Evolutionary conservation across 108 stramenopile genomes (phyloP), one percentile per base, ranked within the genome.

Genomic region (Skeletonema menzelii): DNA sequence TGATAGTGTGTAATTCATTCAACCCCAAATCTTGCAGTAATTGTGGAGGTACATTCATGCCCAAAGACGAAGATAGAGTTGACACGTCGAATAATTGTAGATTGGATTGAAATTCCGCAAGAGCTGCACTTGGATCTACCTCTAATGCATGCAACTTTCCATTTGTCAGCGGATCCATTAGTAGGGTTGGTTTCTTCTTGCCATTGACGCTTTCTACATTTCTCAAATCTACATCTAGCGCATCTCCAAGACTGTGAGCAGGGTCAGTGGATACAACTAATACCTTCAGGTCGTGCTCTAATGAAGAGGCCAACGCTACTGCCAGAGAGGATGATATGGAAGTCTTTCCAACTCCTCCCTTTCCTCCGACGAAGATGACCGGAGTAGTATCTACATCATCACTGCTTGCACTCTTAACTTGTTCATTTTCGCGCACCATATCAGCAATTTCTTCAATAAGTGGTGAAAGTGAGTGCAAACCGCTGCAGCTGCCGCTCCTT

Each of bases 231-330:
- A 84, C 85, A 75, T 92, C 92, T 47, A 96, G 66, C 10, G 98
- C 98, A 85, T 98, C 98, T 2, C 95, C 95, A 55, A 98, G 69
- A 10, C 91, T 93, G 83, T 98, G 98, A 7, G 98, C 98, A n/a
- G 98, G 98, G 68, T 98, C 98, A 2, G 98, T 98, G 2, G 94
- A 95, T n/a, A 98, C 93, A 19, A 98, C 75, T 42, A 93, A 70
- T 0, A 96, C 90, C 38, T 91, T 88, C 60, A 86, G 65, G 64
- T 96, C 95, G 28, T 77, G 57, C 73, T 90, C 79, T 13, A 66
- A 17, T 7, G 70, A 71, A 4, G 87, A 84, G 0, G 94, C 94
- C 56, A 97, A 67, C 38, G 75, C 83, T 0, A 96, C 89, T 0
- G 97, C 97, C 26, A 97, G 79, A 10, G 97, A 79, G 8, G 95